Evolutionary conservation across 2,329 filamentous ascomycete species (phyloP), one percentile per base, ranked within the genome.

Genomic region (Trichoderma cornu-damae): DNA sequence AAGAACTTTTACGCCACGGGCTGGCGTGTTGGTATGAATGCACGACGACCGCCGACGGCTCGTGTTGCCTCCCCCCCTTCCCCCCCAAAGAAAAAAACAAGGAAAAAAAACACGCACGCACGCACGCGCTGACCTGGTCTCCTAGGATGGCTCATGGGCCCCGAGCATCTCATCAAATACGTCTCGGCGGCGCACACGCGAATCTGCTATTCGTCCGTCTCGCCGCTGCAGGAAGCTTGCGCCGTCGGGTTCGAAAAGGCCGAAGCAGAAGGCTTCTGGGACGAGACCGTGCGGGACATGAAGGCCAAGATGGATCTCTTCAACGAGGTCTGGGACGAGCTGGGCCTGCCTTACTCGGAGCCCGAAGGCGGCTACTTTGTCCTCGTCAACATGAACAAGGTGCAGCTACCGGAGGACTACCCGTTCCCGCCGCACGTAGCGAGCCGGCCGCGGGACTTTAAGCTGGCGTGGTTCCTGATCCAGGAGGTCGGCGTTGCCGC

Each of bases 1-100:
- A 99, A 99, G 81, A 95, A 94, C 78, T 99, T 99, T 74, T 97
- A 97, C 69, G 90, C 90, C 57, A 99, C 94, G 0, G 94, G 94
- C 47, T 99, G 94, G 94, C 86, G 94, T 58, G 92, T 97, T 4
- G 83, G 78, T 77, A 65, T 16, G 53, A 43, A 9, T 26, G 6
- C 8, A 26, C n/a, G n/a, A n/a, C n/a, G n/a, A n/a, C n/a, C n/a
- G n/a, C n/a, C n/a, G n/a, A n/a, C n/a, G n/a, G n/a, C n/a, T n/a
- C n/a, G n/a, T n/a, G n/a, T n/a, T n/a, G n/a, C n/a, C n/a, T n/a
- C n/a, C n/a, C n/a, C n/a, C n/a, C n/a, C n/a, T n/a, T n/a, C n/a
- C n/a, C n/a, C n/a, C n/a, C n/a, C n/a, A n/a, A n/a, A n/a, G n/a
- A n/a, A n/a, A n/a, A n/a, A n/a, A n/a, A n/a, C n/a, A n/a, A n/a